These are phyloP conservation scores for Zymoseptoria tritici DNA, from an alignment of 2,329 filamentous ascomycete genomes.

Conservation along the genomic window DNA sequence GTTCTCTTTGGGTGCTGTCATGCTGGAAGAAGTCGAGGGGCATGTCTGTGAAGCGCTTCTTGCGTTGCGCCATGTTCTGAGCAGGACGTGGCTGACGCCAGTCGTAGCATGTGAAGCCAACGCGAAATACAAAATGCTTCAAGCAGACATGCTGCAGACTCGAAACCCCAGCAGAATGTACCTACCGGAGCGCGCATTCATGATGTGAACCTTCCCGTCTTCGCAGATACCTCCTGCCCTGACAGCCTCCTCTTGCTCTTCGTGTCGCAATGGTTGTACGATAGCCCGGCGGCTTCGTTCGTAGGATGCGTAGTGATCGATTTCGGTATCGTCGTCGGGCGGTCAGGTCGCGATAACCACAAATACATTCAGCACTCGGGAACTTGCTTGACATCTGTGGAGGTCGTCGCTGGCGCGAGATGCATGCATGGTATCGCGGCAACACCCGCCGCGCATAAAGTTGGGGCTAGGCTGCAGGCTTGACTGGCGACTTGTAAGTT, in stretches of 20 bases:
- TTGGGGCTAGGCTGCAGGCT: neutral
- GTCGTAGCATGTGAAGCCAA: neutral
- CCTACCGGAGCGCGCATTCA: constrained; percentile 7
- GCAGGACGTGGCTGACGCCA: neutral
- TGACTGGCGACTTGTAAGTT: neutral
- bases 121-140: neutral
- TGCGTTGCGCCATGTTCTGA: neutral
- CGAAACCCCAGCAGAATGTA: neutral
- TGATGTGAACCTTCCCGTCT: neutral
- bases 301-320: neutral
- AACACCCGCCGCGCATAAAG: neutral
- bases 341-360: neutral
- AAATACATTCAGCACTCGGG: neutral
- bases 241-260: neutral
- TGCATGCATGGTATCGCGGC: neutral
- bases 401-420: neutral
- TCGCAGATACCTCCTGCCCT: neutral
- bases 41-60: neutral
- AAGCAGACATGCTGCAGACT: neutral
- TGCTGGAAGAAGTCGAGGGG: neutral
- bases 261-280: neutral
- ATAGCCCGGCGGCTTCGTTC: neutral
- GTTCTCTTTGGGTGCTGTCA: neutral
- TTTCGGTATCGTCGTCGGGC: neutral
- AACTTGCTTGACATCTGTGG: neutral